Percentiles rank a stretch among this genome's conserved stretches.
These are phyloP conservation scores for Rhynchosporium agropyri DNA, from an alignment of 2,329 filamentous ascomycete species.

Conservation along the genomic window DNA sequence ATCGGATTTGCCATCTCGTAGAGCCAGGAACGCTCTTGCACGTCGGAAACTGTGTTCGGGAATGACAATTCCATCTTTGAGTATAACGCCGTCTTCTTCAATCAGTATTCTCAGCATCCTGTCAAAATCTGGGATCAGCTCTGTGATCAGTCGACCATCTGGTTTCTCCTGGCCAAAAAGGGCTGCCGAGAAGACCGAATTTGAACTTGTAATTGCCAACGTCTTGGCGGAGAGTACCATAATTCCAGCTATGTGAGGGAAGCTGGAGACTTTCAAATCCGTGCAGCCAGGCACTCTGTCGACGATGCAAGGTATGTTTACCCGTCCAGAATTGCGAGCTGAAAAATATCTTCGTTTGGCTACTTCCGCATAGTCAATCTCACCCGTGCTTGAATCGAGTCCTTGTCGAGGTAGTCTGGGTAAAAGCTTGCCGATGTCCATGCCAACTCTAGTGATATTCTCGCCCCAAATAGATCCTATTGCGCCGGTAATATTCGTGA, in stretches of 20 bases:
- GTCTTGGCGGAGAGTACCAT: conserved; percentile 82
- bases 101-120: conserved; percentile 78
- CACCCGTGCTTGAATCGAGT: conserved; percentile 69
- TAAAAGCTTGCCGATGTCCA: conserved; percentile 77
- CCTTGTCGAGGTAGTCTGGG: conserved; percentile 79
- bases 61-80: conserved; percentile 93
- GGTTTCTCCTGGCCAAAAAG: conserved; percentile 88
- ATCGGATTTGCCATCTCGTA: conserved; percentile 81
- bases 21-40: conserved; percentile 79
- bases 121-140: conserved; percentile 86
- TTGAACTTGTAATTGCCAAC: conserved; percentile 85
- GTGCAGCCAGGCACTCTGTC: conserved; percentile 70
- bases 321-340: conserved; percentile 72
- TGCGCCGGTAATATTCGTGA: conserved; percentile 73
- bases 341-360: conserved; percentile 78
- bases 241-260: conserved; percentile 96
- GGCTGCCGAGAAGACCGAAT: conserved; percentile 89
- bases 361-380: conserved; percentile 78
- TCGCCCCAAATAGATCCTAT: conserved; percentile 85
- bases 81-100: conserved; percentile 80
- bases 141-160: conserved; percentile 76
- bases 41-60: conserved; percentile 95
- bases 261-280: conserved; percentile 84
- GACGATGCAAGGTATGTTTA: conserved; percentile 83
- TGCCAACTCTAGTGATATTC: conserved; percentile 65